Evolutionary conservation across 169 alveolate species (phyloP).

Genomic region (Eimeria acervulina): DNA sequence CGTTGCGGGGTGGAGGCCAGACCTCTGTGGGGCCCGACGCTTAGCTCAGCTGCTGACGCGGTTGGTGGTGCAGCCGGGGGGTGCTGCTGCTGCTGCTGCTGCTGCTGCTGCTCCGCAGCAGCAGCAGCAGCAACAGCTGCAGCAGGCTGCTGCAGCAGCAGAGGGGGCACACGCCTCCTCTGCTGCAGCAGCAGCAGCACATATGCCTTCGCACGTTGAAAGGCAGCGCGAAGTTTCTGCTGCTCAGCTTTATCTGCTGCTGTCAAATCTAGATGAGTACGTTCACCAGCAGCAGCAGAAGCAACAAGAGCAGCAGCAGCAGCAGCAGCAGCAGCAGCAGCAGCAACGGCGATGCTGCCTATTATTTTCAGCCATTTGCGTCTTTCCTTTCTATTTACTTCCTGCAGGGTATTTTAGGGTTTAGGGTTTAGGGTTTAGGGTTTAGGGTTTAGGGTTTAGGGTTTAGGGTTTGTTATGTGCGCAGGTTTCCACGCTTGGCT

Average conservation of each 20-base stretch:
- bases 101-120: conserved; percentile 44
- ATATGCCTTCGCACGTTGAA: conserved; percentile 19
- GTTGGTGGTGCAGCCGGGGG: conserved; percentile 79
- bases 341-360: neutral
- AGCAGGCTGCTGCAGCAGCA: neutral
- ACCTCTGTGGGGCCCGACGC: conserved; percentile 92
- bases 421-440: conserved; percentile 50
- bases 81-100: conserved; percentile 79
- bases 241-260: conserved; percentile 85
- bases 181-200: conserved; percentile 49
- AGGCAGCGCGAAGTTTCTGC: conserved; percentile 81
- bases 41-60: conserved; percentile 91
- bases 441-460: conserved; percentile 44
- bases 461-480: neutral
- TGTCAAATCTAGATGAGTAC: conserved; percentile 85
- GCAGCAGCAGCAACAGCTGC: conserved; percentile 35
- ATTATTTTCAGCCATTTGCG: neutral
- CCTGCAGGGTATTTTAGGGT: conserved; percentile 13
- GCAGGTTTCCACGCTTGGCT: conserved; percentile 41
- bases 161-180: neutral
- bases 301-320: neutral
- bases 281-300: conserved; percentile 18
- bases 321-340: conserved; percentile 12
- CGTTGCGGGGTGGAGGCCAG: conserved; percentile 93
- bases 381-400: neutral